These are phyloP conservation scores for Leccinum uliginosum DNA, from an alignment of 768 basidiomycete species.

Conservation along the genomic window DNA sequence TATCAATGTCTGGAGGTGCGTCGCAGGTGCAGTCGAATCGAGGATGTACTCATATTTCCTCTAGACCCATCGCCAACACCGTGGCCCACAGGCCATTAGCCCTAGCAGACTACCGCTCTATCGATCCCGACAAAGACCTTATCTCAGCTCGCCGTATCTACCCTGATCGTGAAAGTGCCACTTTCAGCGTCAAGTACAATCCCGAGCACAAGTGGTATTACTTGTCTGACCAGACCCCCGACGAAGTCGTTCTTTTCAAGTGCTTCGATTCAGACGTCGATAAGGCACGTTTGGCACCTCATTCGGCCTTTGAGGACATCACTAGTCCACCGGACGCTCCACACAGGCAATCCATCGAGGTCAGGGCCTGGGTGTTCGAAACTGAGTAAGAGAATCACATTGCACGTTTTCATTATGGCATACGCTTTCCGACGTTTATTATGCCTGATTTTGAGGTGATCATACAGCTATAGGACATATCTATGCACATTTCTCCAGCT, in stretches of 20 bases:
- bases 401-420: no score
- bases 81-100: not conserved
- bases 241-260: not conserved
- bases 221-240: not conserved
- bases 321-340: not conserved
- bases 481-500: no score
- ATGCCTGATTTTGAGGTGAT: no score
- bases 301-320: not conserved
- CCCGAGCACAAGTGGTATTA: not conserved
- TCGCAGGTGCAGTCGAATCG: not conserved
- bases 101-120: not conserved
- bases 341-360: not conserved
- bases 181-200: not conserved
- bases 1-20: conserved; percentile 43
- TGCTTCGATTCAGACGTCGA: not conserved
- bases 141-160: not conserved
- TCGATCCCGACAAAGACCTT: not conserved
- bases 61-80: not conserved
- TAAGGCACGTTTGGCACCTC: not conserved
- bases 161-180: not conserved
- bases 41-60: not conserved
- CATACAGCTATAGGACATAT: no score
- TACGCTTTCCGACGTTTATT: no score
- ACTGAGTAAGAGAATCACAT: not conserved
- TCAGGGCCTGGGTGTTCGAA: not conserved